Base-by-base conservation (phyloP, 139 green algal genomes). In the Trebouxia sp. region DNA sequence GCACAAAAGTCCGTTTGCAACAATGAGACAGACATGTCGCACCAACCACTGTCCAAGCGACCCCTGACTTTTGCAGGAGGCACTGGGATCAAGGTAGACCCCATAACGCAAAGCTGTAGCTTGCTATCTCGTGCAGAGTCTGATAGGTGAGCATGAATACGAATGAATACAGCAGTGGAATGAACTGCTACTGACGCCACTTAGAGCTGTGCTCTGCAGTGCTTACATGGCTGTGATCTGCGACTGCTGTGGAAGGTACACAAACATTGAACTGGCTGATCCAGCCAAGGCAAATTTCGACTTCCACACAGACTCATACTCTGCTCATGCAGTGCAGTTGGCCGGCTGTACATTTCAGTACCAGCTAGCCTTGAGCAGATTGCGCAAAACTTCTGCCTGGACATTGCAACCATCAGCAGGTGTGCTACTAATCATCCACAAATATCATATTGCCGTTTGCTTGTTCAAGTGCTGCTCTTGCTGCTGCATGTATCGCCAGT, bases 341-440 rank as follows among this genome's bases (percentile, higher is more conserved):
- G 62, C 42, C 62, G 62, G 32, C 37, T 72, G 32, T 72, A 72
- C 62, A 72, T 35, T 30, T 17, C 37, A 41, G 28, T 15, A 15
- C 62, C 62, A 28, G 15, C 62, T 30, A 35, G n/a, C 2, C 62
- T 72, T 35, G 35, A 35, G 37, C 3, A 17, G 5, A 30, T 72
- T 6, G 7, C 32, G 14, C 62, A 72, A 8, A 72, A n/a, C 5
- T 43, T 72, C 35, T 72, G 32, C 4, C 6, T 72, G 11, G 62
- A 72, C 9, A 72, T 72, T 32, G 62, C 62, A 35, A 72, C 9
- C 17, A 72, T 72, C 11, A 72, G n/a, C 62, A 72, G 62, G 62
- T 72, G 12, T 45, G 5, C 12, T 42, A 35, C 15, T 45, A 32
- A 26, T 10, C 58, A 39, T 62, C 24, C 20, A 22, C 11, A 65